Base-by-base conservation (phyloP, 495 filamentous ascomycete genomes). In the Aspergillus leporis region DNA sequence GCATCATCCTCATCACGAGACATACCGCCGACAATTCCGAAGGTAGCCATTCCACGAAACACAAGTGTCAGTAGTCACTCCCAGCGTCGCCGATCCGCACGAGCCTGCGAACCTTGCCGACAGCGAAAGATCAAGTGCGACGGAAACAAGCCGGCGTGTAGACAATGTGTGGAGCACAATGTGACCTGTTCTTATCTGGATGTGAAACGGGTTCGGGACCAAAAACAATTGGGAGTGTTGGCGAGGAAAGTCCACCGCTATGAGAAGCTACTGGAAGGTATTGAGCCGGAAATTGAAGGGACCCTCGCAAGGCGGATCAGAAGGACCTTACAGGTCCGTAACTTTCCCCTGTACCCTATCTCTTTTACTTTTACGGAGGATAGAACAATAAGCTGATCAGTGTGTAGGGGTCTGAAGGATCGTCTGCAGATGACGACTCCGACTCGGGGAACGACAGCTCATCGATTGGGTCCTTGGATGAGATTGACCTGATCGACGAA, bases 71-170 rank as follows among this genome's bases (percentile, higher is more conserved):
- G 28, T 4, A 38, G 47, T 0, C 30, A 55, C 0, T 51, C 45
- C 7, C 61, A 64, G 19, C 70, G 69, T 23, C 70, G 66, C 13
- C 75, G 80, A n/a, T 76, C 79, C 7, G 68, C 71, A 0, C 75
- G 78, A 31, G 88, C 88, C 18, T 91, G 88, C 64, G 89, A 89
- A 79, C 83, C 87, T 22, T 91, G 88, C 72, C 77, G 88, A 31
- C 83, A 86, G 62, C 79, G 88, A 43, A 87, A 87, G 62, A 80
- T 82, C 57, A 87, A 86, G 66, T 86, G 84, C 60, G 81, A 80
- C 54, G 83, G 82, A 23, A 73, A 64, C n/a, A 68, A 72, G 60
- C 85, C 85, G 3, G 51, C 43, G 3, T 88, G 85, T 69, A 70
- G 72, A 18, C 80, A 84, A 57, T 88, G 85, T 58, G 55, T 67